phyloP scores from a whole-genome alignment of 768 basidiomycete genomes.

The Sarcomyxa edulis region DNA sequence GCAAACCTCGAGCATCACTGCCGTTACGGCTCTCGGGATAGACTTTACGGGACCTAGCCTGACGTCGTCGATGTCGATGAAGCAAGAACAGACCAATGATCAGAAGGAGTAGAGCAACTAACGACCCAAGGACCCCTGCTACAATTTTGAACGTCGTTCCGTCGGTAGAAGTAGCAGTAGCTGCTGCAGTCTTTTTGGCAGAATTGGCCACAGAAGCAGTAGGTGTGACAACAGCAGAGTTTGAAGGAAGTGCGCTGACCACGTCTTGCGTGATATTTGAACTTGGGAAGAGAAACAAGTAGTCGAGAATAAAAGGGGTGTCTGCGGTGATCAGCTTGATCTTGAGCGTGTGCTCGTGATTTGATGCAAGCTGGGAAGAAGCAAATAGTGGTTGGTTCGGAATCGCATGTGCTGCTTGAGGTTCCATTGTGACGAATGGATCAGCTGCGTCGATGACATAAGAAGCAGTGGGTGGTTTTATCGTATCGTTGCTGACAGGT shows the following conservation, averaged over 20 bases:
- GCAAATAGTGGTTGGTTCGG: slow-evolving; percentile 39
- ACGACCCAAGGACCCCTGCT: slow-evolving; percentile 19
- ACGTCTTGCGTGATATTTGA: too few species aligned
- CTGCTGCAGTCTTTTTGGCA: neutral
- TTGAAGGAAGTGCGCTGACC: neutral
- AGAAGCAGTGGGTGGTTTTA: slow-evolving; percentile 30
- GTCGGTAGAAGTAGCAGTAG: neutral
- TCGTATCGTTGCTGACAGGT: slow-evolving; percentile 28
- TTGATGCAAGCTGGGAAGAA: slow-evolving; percentile 18
- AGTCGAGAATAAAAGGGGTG: slow-evolving; percentile 35
- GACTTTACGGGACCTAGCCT: slow-evolving; percentile 4
- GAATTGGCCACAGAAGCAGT: neutral
- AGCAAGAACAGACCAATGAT: slow-evolving; percentile 1
- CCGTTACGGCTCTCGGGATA: neutral
- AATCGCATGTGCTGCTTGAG: slow-evolving; percentile 25
- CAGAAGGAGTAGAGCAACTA: slow-evolving; percentile 8
- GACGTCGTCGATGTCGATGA: slow-evolving; percentile 11
- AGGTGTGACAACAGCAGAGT: neutral
- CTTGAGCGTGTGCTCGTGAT: slow-evolving; percentile 27
- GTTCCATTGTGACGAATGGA: slow-evolving; percentile 30
- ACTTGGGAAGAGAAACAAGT: slow-evolving; percentile 31
- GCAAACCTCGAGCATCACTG: slow-evolving; percentile 1
- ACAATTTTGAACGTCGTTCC: slow-evolving; percentile 17
- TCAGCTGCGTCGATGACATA: slow-evolving; percentile 31
- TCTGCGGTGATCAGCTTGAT: slow-evolving; percentile 30